A percentile compares a stretch with the other conserved stretches of the same genome.
Evolutionary conservation across 768 basidiomycete species (phyloP).

Genomic region (Boletus pseudopeckii): DNA sequence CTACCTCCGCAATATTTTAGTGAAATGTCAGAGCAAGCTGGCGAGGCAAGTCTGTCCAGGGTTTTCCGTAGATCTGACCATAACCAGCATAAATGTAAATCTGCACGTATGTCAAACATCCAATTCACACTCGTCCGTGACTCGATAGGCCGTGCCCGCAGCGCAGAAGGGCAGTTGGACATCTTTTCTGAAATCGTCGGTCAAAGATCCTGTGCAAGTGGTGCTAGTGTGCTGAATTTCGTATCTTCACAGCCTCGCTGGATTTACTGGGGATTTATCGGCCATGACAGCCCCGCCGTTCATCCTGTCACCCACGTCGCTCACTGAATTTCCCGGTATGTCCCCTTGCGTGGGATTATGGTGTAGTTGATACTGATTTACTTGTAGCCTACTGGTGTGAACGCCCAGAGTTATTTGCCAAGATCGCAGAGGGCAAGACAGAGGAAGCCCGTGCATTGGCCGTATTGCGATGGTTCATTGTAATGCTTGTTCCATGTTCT

Average conservation of each 20-base stretch:
- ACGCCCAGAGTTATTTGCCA: constrained; percentile 83
- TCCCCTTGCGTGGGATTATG: not conserved
- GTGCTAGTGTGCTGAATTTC: not conserved
- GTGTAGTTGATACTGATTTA: constrained; percentile 1
- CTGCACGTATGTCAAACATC: constrained; percentile 36
- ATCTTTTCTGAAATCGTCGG: constrained; percentile 86
- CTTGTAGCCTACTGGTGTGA: constrained; percentile 92
- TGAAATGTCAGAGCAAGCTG: constrained; percentile 40
- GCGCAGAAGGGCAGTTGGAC: constrained; percentile 87
- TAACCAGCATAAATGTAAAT: constrained; percentile 24
- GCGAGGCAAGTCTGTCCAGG: constrained; percentile 35
- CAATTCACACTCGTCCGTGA: constrained; percentile 21
- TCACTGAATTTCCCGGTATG: constrained; percentile 89
- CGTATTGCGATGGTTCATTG: constrained; percentile 96
- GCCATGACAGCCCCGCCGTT: constrained; percentile 84
- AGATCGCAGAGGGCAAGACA: constrained; percentile 73
- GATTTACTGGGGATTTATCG: constrained; percentile 85
- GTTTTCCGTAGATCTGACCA: constrained; percentile 22
- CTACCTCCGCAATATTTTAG: not conserved
- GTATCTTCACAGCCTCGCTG: constrained; percentile 58
- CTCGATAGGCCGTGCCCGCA: constrained; percentile 64
- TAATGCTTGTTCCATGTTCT: constrained; percentile 25
- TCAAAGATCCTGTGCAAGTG: constrained; percentile 12
- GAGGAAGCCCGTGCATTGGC: constrained; percentile 72
- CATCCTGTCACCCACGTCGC: constrained; percentile 86